Base-by-base conservation (phyloP, 2,329 filamentous ascomycete genomes). In the Xylaria sp. region DNA sequence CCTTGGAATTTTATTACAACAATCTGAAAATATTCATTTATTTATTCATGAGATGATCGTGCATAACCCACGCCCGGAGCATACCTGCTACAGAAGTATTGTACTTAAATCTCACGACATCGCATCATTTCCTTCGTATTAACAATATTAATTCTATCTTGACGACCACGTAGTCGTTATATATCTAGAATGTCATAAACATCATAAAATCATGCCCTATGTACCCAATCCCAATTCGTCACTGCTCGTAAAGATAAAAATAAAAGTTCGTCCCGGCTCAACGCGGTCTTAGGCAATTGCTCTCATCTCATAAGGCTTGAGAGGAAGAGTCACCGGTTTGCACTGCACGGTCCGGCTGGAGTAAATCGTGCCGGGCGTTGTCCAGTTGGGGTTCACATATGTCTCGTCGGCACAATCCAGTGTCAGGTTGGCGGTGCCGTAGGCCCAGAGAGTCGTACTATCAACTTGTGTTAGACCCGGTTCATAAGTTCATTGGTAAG, bases 381-480 rank as follows among this genome's bases (percentile, higher is more conserved):
- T 59, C 75, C 75, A 78, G 63, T 75, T 66, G 1, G 70, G 66
- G 66, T 77, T 77, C 59, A 63, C 54, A 63, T 62, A 72, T 1
- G 56, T 65, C 20, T 58, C 58, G 24, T 73, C 67, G 2, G 62
- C 68, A 68, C 75, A 77, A 7, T 63, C 56, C 3, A 74, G 65
- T 2, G 65, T 66, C 47, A 76, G 49, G 50, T 73, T 70, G 44
- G 59, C 63, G 2, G 63, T 52, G 38, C 73, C 74, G 21, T 63
- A 63, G 13, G 62, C 74, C 16, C 52, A 56, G 57, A 76, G 72
- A 1, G 65, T 73, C 19, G 63, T 66, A 3, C 69, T 71, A 20
- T 17, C 18, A 11, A 21, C 20, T 45, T 46, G 39, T 17, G 46
- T 66, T 53, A 61, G 59, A 17, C 6, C 6, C 40, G 38, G 7